These are phyloP conservation scores for Pilaira anomala DNA, from an alignment of 192 early-diverging fungal species.

Conservation along the genomic window DNA sequence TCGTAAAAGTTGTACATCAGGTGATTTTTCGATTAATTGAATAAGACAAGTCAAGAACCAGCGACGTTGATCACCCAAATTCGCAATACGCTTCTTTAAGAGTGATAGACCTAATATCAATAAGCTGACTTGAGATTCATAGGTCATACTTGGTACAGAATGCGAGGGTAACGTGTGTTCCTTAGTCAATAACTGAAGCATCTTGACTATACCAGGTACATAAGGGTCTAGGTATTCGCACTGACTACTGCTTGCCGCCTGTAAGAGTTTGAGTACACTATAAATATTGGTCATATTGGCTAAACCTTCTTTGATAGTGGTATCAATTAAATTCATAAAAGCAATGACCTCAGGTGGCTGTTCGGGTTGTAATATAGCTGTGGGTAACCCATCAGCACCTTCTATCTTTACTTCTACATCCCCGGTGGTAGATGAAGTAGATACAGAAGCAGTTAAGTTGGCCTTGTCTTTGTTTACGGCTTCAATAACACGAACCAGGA, in stretches of 20 bases:
- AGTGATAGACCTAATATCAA: slow-evolving; percentile 51
- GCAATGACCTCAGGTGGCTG: slow-evolving; percentile 40
- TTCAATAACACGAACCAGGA: slow-evolving; percentile 75
- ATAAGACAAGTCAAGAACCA: slow-evolving; percentile 78
- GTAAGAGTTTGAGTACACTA: slow-evolving; percentile 62
- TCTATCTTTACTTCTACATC: too few relatives aligned
- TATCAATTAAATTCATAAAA: slow-evolving; percentile 60
- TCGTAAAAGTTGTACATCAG: slow-evolving; percentile 64
- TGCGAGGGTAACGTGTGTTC: slow-evolving; percentile 65
- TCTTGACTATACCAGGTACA: slow-evolving; percentile 75
- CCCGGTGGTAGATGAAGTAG: too few relatives aligned
- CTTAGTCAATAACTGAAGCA: slow-evolving; percentile 80
- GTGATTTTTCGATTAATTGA: slow-evolving; percentile 81
- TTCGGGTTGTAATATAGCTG: slow-evolving; percentile 28
- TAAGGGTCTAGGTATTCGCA: slow-evolving; percentile 67
- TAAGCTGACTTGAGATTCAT: slow-evolving; percentile 49
- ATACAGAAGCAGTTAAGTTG: not conserved
- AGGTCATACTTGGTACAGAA: slow-evolving; percentile 28
- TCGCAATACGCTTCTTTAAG: slow-evolving; percentile 58
- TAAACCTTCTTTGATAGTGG: slow-evolving; percentile 64
- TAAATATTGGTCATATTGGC: slow-evolving; percentile 60
- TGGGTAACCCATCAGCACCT: not conserved
- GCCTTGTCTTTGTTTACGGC: slow-evolving; percentile 39
- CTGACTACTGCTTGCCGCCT: slow-evolving; percentile 57
- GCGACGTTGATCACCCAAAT: slow-evolving; percentile 81